Percentiles rank a stretch among this genome's conserved stretches.
phyloP scores from a whole-genome alignment of 176 grass and related monocot genomes.

The Aegilops sharonensis region DNA sequence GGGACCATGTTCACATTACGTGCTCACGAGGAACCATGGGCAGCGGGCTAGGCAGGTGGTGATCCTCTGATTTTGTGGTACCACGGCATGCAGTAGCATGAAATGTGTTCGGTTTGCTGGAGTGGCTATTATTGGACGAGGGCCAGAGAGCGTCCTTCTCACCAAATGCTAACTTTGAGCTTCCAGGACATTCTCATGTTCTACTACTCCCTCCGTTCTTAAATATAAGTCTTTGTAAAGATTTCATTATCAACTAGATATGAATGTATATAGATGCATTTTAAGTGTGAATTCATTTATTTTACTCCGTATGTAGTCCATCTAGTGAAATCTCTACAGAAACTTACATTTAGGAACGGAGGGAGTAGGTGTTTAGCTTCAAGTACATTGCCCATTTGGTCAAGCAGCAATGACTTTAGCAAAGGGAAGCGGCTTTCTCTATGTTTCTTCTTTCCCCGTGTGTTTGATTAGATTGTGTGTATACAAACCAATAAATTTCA shows the following conservation, averaged over 20 bases:
- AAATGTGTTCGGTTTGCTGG: not conserved
- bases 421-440: not conserved
- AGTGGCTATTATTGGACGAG: not conserved
- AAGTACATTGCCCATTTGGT: not conserved
- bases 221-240: too few species aligned
- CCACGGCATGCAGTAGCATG: not conserved
- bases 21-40: not conserved
- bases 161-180: not conserved
- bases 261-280: too few species aligned
- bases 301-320: too few species aligned
- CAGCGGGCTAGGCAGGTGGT: not conserved
- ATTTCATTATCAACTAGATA: too few species aligned
- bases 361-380: not conserved
- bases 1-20: not conserved
- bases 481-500: too few species aligned
- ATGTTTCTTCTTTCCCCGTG: not conserved
- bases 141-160: too few species aligned
- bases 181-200: not conserved
- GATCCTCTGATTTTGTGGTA: not conserved
- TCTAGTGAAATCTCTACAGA: too few species aligned
- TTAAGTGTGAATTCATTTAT: too few species aligned
- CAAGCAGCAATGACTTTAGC: conserved; percentile 18
- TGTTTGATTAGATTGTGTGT: too few species aligned
- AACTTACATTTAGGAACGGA: too few species aligned
- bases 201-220: too few species aligned